Evolutionary conservation across 352 stramenopile species (phyloP).

Genomic region (Globisporangium polare): DNA sequence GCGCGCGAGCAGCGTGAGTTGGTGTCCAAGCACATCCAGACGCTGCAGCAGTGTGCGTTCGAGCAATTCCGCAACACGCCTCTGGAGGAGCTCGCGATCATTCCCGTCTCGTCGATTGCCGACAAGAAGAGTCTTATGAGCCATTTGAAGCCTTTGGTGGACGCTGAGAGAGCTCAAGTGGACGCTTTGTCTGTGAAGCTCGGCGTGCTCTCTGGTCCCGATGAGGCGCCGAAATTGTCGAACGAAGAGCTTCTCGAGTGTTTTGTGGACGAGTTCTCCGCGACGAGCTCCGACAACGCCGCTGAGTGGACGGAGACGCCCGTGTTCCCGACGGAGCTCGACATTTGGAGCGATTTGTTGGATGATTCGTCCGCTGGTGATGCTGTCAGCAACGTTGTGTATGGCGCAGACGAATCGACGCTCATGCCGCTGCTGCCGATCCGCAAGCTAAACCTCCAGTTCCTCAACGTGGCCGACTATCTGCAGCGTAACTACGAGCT

Average conservation of each 20-base stretch:
- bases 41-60: slow-evolving; percentile 71
- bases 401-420: slow-evolving; percentile 31
- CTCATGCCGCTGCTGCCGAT: slow-evolving; percentile 74
- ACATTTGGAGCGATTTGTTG: slow-evolving; percentile 83
- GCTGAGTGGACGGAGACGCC: slow-evolving; percentile 20
- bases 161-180: slow-evolving; percentile 28
- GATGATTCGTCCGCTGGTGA: slow-evolving; percentile 1
- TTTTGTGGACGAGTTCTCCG: slow-evolving; percentile 60
- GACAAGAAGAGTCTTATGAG: slow-evolving; percentile 39
- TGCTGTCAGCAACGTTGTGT: slow-evolving; percentile 21
- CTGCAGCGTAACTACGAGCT: slow-evolving; percentile 91
- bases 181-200: slow-evolving; percentile 34
- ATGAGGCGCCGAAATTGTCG: slow-evolving; percentile 28
- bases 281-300: slow-evolving; percentile 22
- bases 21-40: slow-evolving; percentile 47
- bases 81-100: slow-evolving; percentile 61
- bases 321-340: slow-evolving; percentile 82
- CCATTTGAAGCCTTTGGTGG: slow-evolving; percentile 32
- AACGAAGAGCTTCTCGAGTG: slow-evolving; percentile 43
- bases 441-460: slow-evolving; percentile 95
- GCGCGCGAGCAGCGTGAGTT: slow-evolving; percentile 44
- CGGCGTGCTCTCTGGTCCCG: slow-evolving; percentile 39
- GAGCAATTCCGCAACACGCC: slow-evolving; percentile 33
- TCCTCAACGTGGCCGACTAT: slow-evolving; percentile 94
- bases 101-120: slow-evolving; percentile 43